Conservation (phyloP, 202 grass and related monocot species). For the Elaeis oleifera region DNA sequence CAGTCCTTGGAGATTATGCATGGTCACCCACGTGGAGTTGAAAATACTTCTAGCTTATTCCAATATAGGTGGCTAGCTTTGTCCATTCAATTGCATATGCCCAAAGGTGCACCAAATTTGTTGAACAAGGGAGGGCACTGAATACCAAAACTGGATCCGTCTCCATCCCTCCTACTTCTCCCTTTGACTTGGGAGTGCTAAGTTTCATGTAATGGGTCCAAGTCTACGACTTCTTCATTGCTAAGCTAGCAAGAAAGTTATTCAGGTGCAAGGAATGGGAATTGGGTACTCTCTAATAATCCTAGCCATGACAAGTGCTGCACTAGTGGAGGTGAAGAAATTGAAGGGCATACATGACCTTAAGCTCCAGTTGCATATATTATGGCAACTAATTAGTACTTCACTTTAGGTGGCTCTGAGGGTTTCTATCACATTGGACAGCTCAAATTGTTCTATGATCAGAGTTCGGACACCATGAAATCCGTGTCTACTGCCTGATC, state of each 20-base stretch:
- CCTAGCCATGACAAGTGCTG: not conserved
- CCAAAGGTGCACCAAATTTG: not conserved
- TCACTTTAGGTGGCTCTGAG: not conserved
- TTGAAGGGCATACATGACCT: not conserved
- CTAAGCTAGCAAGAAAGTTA: not conserved
- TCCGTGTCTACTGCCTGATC: not conserved
- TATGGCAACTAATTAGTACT: not conserved
- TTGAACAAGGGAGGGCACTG: not conserved
- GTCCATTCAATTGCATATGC: not conserved
- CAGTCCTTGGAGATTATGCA: not conserved
- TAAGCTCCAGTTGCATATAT: not conserved
- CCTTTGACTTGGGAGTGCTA: not conserved
- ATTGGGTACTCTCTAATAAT: not conserved
- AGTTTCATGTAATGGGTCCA: not conserved
- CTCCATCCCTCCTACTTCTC: not conserved
- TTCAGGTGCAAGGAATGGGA: not conserved
- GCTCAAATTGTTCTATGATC: not conserved
- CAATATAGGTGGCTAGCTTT: not conserved
- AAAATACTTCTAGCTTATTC: not conserved
- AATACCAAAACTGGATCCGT: not conserved
- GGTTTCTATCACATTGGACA: slow-evolving; percentile 5
- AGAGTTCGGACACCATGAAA: not conserved
- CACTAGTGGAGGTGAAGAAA: not conserved
- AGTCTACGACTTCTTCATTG: not conserved
- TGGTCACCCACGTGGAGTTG: not conserved